These are phyloP conservation scores for Fusarium nygamai DNA, from an alignment of 2,329 filamentous ascomycete genomes.

Conservation along the genomic window DNA sequence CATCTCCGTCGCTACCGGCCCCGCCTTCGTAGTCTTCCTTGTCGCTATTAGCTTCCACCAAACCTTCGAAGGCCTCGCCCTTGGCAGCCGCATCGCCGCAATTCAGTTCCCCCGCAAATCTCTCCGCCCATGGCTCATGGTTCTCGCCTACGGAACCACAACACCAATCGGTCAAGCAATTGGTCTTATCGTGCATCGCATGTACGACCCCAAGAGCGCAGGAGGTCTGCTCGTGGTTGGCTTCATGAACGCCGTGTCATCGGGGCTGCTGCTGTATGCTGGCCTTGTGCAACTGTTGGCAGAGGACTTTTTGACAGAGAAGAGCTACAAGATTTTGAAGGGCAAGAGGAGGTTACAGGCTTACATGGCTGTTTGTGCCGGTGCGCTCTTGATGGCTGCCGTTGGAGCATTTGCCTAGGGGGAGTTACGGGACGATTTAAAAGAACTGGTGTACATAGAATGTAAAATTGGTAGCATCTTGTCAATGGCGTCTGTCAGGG, in stretches of 20 bases:
- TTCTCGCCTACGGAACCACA: conserved; percentile 77
- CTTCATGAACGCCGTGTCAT: conserved; percentile 87
- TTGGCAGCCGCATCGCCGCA: conserved; percentile 85
- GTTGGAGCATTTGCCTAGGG: conserved; percentile 77
- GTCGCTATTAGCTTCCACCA: conserved; percentile 87
- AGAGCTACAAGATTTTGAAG: conserved; percentile 74
- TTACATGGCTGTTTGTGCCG: conserved; percentile 70
- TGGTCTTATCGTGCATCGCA: conserved; percentile 77
- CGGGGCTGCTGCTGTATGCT: conserved; percentile 82
- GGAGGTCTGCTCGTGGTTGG: conserved; percentile 83
- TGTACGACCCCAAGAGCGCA: conserved; percentile 83
- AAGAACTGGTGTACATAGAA: conserved; percentile 29
- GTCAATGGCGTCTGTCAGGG: conserved; percentile 17
- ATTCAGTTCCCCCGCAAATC: conserved; percentile 81
- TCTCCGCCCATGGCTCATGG: conserved; percentile 84
- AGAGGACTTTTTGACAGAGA: conserved; percentile 83
- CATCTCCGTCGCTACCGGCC: conserved; percentile 81
- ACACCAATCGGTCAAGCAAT: conserved; percentile 88
- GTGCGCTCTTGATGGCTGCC: conserved; percentile 74
- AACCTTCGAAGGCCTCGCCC: conserved; percentile 87
- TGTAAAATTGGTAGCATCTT: conserved; percentile 8
- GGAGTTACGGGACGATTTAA: not conserved
- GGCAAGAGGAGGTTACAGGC: conserved; percentile 71
- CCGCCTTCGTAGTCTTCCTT: conserved; percentile 81
- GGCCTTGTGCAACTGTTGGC: conserved; percentile 85